phyloP scores from a whole-genome alignment of 345 rosid genomes.

The Brassica incana region DNA sequence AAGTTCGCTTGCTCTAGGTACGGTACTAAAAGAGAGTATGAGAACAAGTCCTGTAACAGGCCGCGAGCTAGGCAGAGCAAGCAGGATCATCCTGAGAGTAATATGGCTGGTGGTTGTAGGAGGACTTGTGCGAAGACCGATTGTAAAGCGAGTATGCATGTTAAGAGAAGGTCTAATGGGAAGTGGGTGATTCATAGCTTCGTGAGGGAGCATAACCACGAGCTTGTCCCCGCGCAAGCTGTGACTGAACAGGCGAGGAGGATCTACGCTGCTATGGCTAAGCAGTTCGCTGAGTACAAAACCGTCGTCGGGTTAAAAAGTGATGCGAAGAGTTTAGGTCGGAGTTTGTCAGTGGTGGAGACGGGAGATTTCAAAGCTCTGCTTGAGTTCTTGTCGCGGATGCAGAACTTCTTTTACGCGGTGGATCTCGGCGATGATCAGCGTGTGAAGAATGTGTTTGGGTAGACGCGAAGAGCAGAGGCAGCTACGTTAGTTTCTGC shows the following conservation, averaged over 20 bases:
- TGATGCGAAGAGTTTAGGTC: slow-evolving; percentile 45
- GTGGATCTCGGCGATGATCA: slow-evolving; percentile 65
- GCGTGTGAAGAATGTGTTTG: slow-evolving; percentile 57
- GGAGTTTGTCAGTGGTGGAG: slow-evolving; percentile 47
- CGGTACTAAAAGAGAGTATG: slow-evolving; percentile 63
- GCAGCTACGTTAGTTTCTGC: slow-evolving; percentile 54
- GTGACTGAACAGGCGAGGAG: slow-evolving; percentile 69
- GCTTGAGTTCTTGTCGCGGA: slow-evolving; percentile 54
- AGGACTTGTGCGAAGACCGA: slow-evolving; percentile 61
- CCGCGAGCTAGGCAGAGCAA: slow-evolving; percentile 62
- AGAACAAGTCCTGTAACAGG: slow-evolving; percentile 49
- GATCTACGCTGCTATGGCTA: slow-evolving; percentile 75
- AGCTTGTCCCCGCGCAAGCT: slow-evolving; percentile 74
- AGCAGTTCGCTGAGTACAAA: slow-evolving; percentile 66
- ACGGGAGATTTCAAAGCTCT: slow-evolving; percentile 51
- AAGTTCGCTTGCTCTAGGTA: slow-evolving; percentile 81
- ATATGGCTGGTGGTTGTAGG: slow-evolving; percentile 40
- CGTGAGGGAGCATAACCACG: slow-evolving; percentile 73
- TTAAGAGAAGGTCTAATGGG: slow-evolving; percentile 70
- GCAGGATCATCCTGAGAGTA: slow-evolving; percentile 36
- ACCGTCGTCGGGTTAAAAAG: slow-evolving; percentile 50
- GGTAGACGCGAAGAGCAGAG: slow-evolving; percentile 71
- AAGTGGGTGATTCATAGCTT: slow-evolving; percentile 73
- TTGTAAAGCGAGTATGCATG: slow-evolving; percentile 85
- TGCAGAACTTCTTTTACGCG: slow-evolving; percentile 68